Conservation (phyloP, 208 protist species). For the Trypanosoma conorhini region DNA sequence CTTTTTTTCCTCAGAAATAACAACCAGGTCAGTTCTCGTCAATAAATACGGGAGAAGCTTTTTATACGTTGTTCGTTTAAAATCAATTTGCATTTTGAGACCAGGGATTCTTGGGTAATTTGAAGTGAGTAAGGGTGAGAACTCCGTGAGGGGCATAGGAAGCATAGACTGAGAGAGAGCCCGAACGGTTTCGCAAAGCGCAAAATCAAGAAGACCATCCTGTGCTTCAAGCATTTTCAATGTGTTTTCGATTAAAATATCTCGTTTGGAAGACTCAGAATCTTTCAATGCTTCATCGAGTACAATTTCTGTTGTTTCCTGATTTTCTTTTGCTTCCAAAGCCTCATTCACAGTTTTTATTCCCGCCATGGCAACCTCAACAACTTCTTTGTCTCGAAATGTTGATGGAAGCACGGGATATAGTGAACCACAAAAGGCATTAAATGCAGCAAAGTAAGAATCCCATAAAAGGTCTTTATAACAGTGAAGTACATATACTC, state of each 20-base stretch:
- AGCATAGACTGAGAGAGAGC: conserved; percentile 36
- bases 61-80: conserved; percentile 76
- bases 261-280: neutral
- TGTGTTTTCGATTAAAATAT: conserved; percentile 14
- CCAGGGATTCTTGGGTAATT: conserved; percentile 46
- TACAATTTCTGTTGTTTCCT: neutral
- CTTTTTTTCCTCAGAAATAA: conserved; percentile 43
- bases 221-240: conserved; percentile 31
- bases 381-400: conserved; percentile 17
- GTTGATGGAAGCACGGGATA: conserved; percentile 20
- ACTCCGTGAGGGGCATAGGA: conserved; percentile 63
- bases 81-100: conserved; percentile 39
- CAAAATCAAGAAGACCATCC: conserved; percentile 55
- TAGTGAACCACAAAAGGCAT: conserved; percentile 21
- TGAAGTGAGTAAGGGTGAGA: conserved; percentile 48
- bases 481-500: conserved; percentile 61
- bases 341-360: conserved; percentile 31
- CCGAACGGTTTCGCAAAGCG: conserved; percentile 54
- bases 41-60: conserved; percentile 55
- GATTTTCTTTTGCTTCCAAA: neutral
- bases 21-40: conserved; percentile 40
- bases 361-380: conserved; percentile 24
- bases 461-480: conserved; percentile 70
- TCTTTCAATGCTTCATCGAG: neutral
- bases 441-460: conserved; percentile 41